Base-by-base conservation (phyloP, 441 rosid genomes). In the Euphorbia neoarborescens region DNA sequence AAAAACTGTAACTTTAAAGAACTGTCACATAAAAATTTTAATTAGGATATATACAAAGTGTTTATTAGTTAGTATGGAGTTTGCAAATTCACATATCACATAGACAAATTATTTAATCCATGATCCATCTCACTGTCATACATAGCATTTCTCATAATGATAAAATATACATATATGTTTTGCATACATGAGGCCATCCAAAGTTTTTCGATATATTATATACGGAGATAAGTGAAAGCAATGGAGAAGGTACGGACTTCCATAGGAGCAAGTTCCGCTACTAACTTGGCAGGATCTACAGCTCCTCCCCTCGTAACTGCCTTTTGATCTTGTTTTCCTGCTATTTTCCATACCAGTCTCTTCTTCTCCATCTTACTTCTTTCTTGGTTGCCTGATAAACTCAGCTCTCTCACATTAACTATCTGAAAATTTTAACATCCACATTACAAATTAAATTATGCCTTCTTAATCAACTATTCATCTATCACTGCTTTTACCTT, bases 321-420 rank as follows among this genome's bases (percentile, higher is more conserved):
- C 74, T 76, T 77, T 51, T 73, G 3, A 56, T 83, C 83, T 70
- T 81, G 78, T 63, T 66, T 78, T 4, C 82, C 84, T 78, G 81
- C 90, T 61, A 87, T 89, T 85, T 89, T 81, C 98, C 98, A 92
- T 8, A 65, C 74, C n/a, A 92, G 83, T 75, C 89, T 85, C 81
- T 80, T 90, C 65, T 77, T 86, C 85, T 87, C 88, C 94, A 92
- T 90, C 68, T 78, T 83, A 0, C 74, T 71, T 77, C 88, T 84
- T 83, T 84, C 94, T 88, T 88, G 96, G 70, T 92, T 92, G 12
- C 88, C 96, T 10, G 98, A 85, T 69, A 92, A 85, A 75, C 82
- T 90, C 80, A 76, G 66, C 81, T 92, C 98, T 25, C 74, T 84
- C 81, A 87, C 88, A 71, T 79, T 48, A 44, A 42, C 40, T 48